A percentile compares a stretch with the other conserved stretches of the same genome.
These are phyloP conservation scores for Fusarium denticulatum DNA, from an alignment of 2,329 filamentous ascomycete species.

Conservation along the genomic window DNA sequence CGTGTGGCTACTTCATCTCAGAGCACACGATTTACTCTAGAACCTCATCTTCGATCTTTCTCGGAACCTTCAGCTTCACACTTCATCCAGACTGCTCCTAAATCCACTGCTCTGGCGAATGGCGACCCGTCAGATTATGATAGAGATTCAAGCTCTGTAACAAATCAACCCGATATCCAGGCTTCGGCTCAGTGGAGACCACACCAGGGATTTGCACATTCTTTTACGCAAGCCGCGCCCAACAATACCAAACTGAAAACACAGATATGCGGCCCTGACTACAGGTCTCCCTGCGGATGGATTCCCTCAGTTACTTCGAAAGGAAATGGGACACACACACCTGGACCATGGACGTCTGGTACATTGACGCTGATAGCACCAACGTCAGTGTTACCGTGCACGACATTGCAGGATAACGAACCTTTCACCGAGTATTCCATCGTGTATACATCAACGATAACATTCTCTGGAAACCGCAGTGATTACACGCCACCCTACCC, in stretches of 20 bases:
- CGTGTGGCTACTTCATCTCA: not conserved
- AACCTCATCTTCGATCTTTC: not conserved
- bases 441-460: constrained; percentile 61
- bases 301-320: constrained; percentile 17
- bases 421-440: constrained; percentile 55
- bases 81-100: not conserved
- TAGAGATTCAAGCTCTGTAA: not conserved
- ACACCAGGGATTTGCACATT: not conserved
- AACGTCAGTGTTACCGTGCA: constrained; percentile 46
- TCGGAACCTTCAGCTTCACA: not conserved
- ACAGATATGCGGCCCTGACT: not conserved
- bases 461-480: constrained; percentile 56
- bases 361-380: constrained; percentile 23
- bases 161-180: not conserved
- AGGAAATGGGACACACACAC: constrained; percentile 28
- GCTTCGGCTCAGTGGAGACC: constrained; percentile 16
- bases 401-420: constrained; percentile 43
- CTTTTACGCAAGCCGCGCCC: constrained; percentile 2
- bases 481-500: constrained; percentile 60
- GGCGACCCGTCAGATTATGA: not conserved
- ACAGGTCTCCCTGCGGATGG: not conserved
- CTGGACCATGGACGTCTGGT: constrained; percentile 4
- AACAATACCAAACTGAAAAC: constrained; percentile 7
- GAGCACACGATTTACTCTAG: not conserved
- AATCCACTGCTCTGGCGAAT: not conserved